Evolutionary conservation across 805 yeast species (phyloP).

Genomic region (Yarrowia sp.): DNA sequence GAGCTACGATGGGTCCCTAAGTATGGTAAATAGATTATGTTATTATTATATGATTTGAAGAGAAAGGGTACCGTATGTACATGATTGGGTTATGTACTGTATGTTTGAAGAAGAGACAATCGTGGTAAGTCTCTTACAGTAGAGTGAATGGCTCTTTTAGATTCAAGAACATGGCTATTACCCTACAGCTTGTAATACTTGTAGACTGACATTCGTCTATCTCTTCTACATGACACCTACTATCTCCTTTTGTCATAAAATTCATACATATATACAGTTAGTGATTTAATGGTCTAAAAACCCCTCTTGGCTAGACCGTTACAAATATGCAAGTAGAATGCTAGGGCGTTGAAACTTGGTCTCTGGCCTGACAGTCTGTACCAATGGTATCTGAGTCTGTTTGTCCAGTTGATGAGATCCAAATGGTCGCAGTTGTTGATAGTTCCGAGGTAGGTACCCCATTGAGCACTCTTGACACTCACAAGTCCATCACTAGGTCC

Average conservation of each 20-base stretch:
- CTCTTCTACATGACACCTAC: no score
- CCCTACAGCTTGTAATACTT: no score
- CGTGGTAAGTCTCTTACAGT: no score
- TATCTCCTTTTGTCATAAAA: constrained; percentile 1
- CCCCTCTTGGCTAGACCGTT: constrained; percentile 67
- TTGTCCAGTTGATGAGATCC: constrained; percentile 77
- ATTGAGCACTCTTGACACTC: constrained; percentile 73
- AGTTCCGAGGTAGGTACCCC: constrained; percentile 88
- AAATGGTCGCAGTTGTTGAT: constrained; percentile 80
- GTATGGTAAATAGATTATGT: not conserved
- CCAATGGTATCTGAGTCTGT: constrained; percentile 44
- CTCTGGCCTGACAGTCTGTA: constrained; percentile 46
- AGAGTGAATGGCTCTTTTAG: no score
- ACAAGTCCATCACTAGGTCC: constrained; percentile 88
- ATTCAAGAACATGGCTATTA: no score
- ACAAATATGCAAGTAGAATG: constrained; percentile 72
- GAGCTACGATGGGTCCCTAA: not conserved
- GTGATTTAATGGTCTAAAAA: constrained; percentile 49
- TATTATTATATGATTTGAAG: no score
- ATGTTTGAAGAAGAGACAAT: no score
- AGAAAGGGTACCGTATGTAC: no score
- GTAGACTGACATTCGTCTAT: no score
- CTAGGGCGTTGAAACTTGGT: constrained; percentile 66
- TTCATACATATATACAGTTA: not conserved
- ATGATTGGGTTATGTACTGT: no score